Base-by-base conservation (phyloP, 164 flowering plant genomes). In the Echeveria elegans region DNA sequence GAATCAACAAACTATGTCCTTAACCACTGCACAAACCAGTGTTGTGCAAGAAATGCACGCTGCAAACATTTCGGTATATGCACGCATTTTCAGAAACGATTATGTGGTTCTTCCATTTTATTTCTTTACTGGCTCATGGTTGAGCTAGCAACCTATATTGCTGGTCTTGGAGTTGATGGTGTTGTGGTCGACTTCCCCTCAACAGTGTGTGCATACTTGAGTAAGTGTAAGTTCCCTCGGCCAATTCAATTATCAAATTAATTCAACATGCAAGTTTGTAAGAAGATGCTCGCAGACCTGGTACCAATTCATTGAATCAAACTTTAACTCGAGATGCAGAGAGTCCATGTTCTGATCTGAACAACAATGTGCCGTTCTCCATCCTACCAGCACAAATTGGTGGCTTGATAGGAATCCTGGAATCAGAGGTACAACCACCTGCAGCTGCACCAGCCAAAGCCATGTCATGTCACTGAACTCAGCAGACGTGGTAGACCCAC, bases 131-230 rank as follows among this genome's bases (percentile, higher is more conserved):
- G 99, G 92, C 73, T 98, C 2, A 75, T 78, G 16, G 63, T 82
- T 31, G 94, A 87, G 79, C 63, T 91, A 14, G 80, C 84, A 9
- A 83, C 90, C 11, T 82, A 66, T 36, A 30, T 67, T 18, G 15
- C 31, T 1, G 79, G 45, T 16, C 6, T 73, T 2, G 68, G 67
- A 15, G 88, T 83, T 34, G 91, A 95, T 66, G 99, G 47, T 2
- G 14, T 94, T 10, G 53, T 91, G 0, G 88, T 96, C 0, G 97
- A 94, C 15, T 88, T 59, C 70, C 99, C 97, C 6, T 82, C 74
- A 68, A 92, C 97, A n/a, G 99, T 18, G 61, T 75, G 12, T 64
- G 75, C 78, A 74, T 95, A 80, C 63, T 6, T 80, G 72, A 88
- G 98, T 92, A 85, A 88, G 98, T 71, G n/a, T n/a, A n/a, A n/a